Evolutionary conservation across 2,329 filamentous ascomycete species (phyloP), one percentile per base, ranked within the genome.

Genomic region (Elsinoe ampelina): DNA sequence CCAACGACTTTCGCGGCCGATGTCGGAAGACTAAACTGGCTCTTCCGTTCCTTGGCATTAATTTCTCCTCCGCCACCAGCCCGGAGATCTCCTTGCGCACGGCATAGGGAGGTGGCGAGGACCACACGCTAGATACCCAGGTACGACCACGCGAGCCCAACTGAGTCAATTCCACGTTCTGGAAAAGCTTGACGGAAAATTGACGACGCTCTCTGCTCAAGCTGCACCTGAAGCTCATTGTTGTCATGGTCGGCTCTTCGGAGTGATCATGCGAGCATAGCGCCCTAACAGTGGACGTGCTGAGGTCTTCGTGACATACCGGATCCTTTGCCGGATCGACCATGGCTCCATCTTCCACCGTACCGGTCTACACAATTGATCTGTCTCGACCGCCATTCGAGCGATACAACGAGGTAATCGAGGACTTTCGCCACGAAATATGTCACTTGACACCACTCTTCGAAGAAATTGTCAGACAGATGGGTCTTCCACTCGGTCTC

Each of bases 331-430:
- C 26, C 26, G 26, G 26, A 8, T 30, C 26, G 26, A 30, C 26
- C 2, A 35, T 35, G 45, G 26, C 45, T 26, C 17, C 26, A 19
- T 50, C 45, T 7, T 50, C 32, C 12, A 15, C 45, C 3, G 34
- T 52, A 22, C 63, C 63, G 10, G 59, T 60, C 38, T 66, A 65
- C 60, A 60, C 61, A 11, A 82, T 83, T 60, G 75, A 84, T 61
- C 72, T 83, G 2, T 79, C 78, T 1, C 72, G 76, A 2, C 73
- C 79, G 0, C 79, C 81, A 1, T 64, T 69, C 26, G 65, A 77
- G 58, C 74, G 80, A 52, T 84, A 83, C 66, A 65, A 70, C 15
- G 65, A 73, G 30, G 66, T 83, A 1, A 77, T 76, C 15, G 64
- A 57, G 4, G 70, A 74, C 20, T 79, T 80, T 62, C 70, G 72